These are phyloP conservation scores for Neocatenulostroma microsporum DNA, from an alignment of 2,329 filamentous ascomycete genomes.

Conservation along the genomic window DNA sequence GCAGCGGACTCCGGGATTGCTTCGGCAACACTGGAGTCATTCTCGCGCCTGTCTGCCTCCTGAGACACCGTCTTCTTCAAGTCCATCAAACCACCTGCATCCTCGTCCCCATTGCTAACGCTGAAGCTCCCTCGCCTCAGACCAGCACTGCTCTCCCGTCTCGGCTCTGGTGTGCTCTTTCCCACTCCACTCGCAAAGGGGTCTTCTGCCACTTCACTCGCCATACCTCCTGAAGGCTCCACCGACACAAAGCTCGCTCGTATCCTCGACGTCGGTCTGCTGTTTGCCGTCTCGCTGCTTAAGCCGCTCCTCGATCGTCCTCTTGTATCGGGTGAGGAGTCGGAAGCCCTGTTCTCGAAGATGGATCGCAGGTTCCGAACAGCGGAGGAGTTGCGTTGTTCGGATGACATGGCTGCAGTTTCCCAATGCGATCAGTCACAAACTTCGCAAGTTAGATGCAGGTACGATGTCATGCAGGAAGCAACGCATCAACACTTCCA, in stretches of 20 bases:
- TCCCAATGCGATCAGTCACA: constrained; percentile 1
- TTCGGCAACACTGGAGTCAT: constrained; percentile 30
- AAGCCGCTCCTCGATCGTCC: constrained; percentile 37
- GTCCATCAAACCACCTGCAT: constrained; percentile 23
- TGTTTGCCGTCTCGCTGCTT: constrained; percentile 20
- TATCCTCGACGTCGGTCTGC: constrained; percentile 36
- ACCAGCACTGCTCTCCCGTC: constrained; percentile 18
- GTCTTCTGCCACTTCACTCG: constrained; percentile 7
- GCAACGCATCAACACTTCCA: too few species aligned
- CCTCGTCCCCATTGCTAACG: constrained; percentile 25
- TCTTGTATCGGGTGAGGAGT: constrained; percentile 32
- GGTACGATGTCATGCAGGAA: background rate
- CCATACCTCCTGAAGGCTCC: constrained; percentile 26
- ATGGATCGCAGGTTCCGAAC: constrained; percentile 44
- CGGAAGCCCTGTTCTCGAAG: constrained; percentile 39
- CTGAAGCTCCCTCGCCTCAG: constrained; percentile 34
- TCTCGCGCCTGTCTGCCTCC: constrained; percentile 33
- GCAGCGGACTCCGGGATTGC: constrained; percentile 38
- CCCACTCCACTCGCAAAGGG: constrained; percentile 7
- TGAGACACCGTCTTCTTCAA: constrained; percentile 34
- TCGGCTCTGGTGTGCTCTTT: constrained; percentile 14
- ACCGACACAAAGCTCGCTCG: constrained; percentile 44
- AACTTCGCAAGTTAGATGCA: background rate
- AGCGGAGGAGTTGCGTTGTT: constrained; percentile 32
- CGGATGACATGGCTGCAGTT: constrained; percentile 38